Evolutionary conservation across 2,329 filamentous ascomycete species (phyloP).

Genomic region (Aspergillus japonicus): DNA sequence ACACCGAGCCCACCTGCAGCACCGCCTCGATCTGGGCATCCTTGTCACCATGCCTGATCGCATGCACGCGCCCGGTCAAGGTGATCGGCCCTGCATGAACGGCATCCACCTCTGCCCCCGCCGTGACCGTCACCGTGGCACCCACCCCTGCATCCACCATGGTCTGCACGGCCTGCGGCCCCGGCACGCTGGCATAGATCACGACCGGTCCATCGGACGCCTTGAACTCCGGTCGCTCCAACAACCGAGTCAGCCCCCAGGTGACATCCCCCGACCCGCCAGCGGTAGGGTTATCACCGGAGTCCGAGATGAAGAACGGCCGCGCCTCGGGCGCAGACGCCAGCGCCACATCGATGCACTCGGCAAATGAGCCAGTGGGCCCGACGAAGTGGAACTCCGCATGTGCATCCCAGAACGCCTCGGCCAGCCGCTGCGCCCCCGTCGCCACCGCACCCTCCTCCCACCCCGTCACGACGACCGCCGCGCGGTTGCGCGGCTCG

Average conservation of each 20-base stretch:
- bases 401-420: conserved; percentile 50
- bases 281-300: conserved; percentile 57
- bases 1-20: conserved; percentile 51
- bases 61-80: conserved; percentile 52
- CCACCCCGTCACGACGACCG: conserved; percentile 54
- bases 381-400: conserved; percentile 54
- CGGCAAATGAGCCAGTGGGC: conserved; percentile 48
- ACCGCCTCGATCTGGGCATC: conserved; percentile 52
- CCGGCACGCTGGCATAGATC: conserved; percentile 56
- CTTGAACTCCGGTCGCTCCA: conserved; percentile 49
- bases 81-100: conserved; percentile 51
- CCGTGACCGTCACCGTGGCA: conserved; percentile 51
- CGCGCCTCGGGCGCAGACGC: conserved; percentile 30
- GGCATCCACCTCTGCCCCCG: conserved; percentile 52
- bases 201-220: conserved; percentile 39
- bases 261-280: conserved; percentile 56
- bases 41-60: conserved; percentile 52
- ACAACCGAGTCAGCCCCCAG: conserved; percentile 50
- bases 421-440: conserved; percentile 49
- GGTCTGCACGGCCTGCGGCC: conserved; percentile 43
- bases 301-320: conserved; percentile 57
- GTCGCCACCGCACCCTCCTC: conserved; percentile 38
- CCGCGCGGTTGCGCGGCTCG: conserved; percentile 53
- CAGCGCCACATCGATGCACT: conserved; percentile 51
- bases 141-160: conserved; percentile 50